Percentiles rank a stretch among this genome's conserved stretches.
phyloP scores from a whole-genome alignment of 177 flowering plant species.

The Vitis hybrid region DNA sequence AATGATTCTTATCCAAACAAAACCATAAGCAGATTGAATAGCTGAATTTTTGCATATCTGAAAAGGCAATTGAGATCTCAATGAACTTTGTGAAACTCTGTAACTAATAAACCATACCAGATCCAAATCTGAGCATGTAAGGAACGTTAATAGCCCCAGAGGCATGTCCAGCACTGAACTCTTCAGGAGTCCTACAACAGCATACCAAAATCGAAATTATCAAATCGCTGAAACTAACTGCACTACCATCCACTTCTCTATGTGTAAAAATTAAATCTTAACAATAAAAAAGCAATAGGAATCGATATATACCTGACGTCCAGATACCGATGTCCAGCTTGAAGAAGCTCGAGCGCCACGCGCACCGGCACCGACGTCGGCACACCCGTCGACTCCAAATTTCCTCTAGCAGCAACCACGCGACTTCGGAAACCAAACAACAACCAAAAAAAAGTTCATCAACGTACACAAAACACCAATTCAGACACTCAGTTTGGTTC shows the following conservation, averaged over 20 bases:
- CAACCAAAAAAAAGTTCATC: no score
- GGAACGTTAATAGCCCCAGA: conserved; percentile 83
- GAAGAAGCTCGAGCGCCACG: conserved; percentile 86
- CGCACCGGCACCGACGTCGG: conserved; percentile 87
- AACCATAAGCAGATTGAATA: no score
- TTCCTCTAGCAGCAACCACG: conserved; percentile 32
- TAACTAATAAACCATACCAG: conserved; percentile 38
- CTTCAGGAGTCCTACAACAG: conserved; percentile 70
- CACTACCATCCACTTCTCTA: not conserved
- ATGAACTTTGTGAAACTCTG: not conserved
- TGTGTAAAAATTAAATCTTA: not conserved
- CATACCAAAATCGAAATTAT: not conserved
- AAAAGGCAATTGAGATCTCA: not conserved
- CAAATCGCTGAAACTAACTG: not conserved
- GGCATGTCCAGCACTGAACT: conserved; percentile 76
- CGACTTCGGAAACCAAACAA: conserved; percentile 18
- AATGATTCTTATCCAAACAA: no score
- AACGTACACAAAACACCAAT: not conserved
- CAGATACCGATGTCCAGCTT: conserved; percentile 81
- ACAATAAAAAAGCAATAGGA: not conserved
- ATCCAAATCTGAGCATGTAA: conserved; percentile 69
- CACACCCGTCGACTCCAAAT: conserved; percentile 30
- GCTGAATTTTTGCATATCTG: no score
- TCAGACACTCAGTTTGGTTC: not conserved
- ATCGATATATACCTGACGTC: conserved; percentile 66